These are phyloP conservation scores for Agroathelia rolfsii DNA, from an alignment of 1,284 basidiomycete species.

Conservation along the genomic window DNA sequence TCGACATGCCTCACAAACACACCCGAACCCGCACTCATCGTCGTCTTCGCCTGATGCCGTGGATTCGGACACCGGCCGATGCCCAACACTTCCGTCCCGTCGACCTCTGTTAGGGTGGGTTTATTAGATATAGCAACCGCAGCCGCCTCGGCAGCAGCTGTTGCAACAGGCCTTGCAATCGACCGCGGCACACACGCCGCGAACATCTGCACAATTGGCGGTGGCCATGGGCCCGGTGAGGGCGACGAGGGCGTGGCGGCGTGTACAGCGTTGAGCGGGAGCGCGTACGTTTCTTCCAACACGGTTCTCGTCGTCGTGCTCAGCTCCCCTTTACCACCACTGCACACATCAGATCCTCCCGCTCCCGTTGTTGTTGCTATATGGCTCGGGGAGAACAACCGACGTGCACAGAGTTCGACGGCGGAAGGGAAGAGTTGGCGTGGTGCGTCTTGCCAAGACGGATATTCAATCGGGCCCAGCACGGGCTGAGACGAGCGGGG, in stretches of 20 bases:
- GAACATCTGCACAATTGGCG: slow-evolving; percentile 1
- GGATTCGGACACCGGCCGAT: slow-evolving; percentile 45
- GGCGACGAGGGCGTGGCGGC: slow-evolving; percentile 1
- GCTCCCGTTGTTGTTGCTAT: slow-evolving; percentile 23
- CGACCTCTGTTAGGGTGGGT: slow-evolving; percentile 2
- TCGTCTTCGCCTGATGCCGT: slow-evolving; percentile 28
- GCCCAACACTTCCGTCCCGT: slow-evolving; percentile 11
- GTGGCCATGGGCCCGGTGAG: slow-evolving; percentile 1
- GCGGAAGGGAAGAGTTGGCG: slow-evolving; percentile 10
- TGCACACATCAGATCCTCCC: slow-evolving; percentile 25
- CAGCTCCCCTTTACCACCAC: slow-evolving; percentile 9
- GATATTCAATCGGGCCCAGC: too few relatives aligned
- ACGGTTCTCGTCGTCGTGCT: slow-evolving; percentile 13
- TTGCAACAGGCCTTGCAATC: background rate
- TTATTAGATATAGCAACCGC: too few relatives aligned
- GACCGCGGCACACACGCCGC: slow-evolving; percentile 4
- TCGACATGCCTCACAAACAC: slow-evolving; percentile 51
- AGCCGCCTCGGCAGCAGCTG: too few relatives aligned
- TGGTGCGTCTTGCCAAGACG: too few relatives aligned
- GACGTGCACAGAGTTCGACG: too few relatives aligned
- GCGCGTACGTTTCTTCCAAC: slow-evolving; percentile 2
- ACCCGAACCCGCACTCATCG: slow-evolving; percentile 11
- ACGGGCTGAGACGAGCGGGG: slow-evolving; percentile 5
- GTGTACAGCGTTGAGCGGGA: slow-evolving; percentile 3
- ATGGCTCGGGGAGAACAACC: slow-evolving; percentile 10